phyloP scores from a whole-genome alignment of 495 filamentous ascomycete species.

The Stereocaulon alpinum region DNA sequence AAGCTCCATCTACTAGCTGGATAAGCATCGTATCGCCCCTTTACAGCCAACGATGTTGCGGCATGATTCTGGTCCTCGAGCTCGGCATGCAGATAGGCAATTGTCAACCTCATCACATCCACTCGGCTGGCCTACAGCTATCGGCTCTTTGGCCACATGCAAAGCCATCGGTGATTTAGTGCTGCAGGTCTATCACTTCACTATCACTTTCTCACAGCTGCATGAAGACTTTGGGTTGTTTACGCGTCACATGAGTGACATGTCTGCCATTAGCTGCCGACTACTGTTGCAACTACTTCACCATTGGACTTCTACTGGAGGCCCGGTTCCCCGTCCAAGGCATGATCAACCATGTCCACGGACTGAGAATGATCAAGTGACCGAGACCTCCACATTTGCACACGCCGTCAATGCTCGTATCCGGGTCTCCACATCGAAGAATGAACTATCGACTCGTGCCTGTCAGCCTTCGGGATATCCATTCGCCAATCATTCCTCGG shows the following conservation, averaged over 20 bases:
- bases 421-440: slow-evolving; percentile 6
- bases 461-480: background rate
- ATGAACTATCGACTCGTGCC: background rate
- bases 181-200: slow-evolving; percentile 13
- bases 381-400: background rate
- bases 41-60: slow-evolving; percentile 4
- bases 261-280: slow-evolving; percentile 11
- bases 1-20: slow-evolving; percentile 2
- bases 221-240: slow-evolving; percentile 8
- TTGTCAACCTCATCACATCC: slow-evolving; percentile 8
- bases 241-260: slow-evolving; percentile 19
- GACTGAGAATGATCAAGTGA: slow-evolving; percentile 19
- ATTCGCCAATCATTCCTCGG: background rate
- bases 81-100: slow-evolving; percentile 1
- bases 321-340: background rate
- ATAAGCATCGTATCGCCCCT: background rate
- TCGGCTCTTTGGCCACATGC: slow-evolving; percentile 9
- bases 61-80: background rate
- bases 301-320: slow-evolving; percentile 14
- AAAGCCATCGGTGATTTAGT: slow-evolving; percentile 1
- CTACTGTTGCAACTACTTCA: slow-evolving; percentile 3
- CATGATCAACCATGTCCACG: slow-evolving; percentile 12
- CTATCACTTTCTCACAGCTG: slow-evolving; percentile 10
- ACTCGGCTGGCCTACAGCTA: slow-evolving; percentile 16
- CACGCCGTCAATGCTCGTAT: background rate